Base-by-base conservation (phyloP, 2,329 filamentous ascomycete genomes). In the Claviceps sp. region DNA sequence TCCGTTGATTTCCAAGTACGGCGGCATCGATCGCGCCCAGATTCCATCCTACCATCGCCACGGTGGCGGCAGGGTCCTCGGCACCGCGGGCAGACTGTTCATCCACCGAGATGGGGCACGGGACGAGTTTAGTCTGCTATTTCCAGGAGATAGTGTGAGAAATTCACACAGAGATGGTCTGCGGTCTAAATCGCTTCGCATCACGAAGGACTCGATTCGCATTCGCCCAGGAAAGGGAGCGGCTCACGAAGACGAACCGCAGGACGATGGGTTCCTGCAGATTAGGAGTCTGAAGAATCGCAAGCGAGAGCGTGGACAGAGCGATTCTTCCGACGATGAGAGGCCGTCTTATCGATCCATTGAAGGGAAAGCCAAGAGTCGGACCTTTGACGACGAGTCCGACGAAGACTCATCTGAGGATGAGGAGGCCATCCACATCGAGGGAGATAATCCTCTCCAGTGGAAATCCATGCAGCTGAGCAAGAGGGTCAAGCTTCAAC, bases 1-100 rank as follows among this genome's bases (percentile, higher is more conserved):
- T 60, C 71, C 76, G 4, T 76, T 89, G 47, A 89, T 93, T 57
- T 66, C 85, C 45, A 76, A 77, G 26, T 96, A 90, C 63, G 87
- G 79, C 14, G 48, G 53, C 30, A 75, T 86, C 41, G 82, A 95
- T 63, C 79, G 79, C 38, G 86, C 85, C 57, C 78, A 76, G 51
- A 69, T 94, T 11, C 89, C 89, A 0, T 60, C 68, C 2, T 96
- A 94, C 62, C 75, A 76, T 55, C 82, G 88, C 5, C 70, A 71
- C 55, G 87, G 89, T 14, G 71, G 72, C 52, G 89, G 89, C 2
- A 75, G 74, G 53, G 71, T 96, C 1, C 65, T 97, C 13, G 91
- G 90, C 0, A 70, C 84, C 0, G 64, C 72, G 1, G 69, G 70
- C 2, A 72, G 74, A 45, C 71, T 84, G 52, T 77, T 76, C 52